Percentiles rank a stretch among this genome's conserved stretches.
Conservation (phyloP, 768 basidiomycete genomes). For the Naganishia kalamii region DNA sequence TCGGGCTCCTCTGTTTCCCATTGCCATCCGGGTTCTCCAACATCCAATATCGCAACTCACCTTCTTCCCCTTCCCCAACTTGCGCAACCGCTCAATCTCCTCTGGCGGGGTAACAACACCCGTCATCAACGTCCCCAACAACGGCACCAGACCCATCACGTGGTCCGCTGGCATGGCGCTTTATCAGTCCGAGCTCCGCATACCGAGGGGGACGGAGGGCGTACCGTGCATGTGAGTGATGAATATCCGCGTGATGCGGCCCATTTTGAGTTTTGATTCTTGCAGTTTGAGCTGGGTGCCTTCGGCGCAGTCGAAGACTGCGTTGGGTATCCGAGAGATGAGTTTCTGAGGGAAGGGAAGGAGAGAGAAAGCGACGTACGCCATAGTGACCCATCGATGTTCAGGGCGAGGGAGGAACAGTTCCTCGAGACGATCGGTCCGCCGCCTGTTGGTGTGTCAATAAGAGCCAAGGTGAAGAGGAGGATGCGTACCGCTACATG, state of each 20-base stretch:
- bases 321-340: background rate
- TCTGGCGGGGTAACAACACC: conserved; percentile 32
- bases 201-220: background rate
- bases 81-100: conserved; percentile 23
- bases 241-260: conserved; percentile 41
- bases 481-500: conserved; percentile 34
- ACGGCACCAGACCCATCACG: conserved; percentile 35
- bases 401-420: conserved; percentile 42
- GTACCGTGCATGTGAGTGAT: conserved; percentile 42
- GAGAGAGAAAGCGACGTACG: conserved; percentile 28
- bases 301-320: conserved; percentile 45
- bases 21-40: background rate
- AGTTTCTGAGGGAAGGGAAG: background rate
- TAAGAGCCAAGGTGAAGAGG: background rate
- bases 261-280: conserved; percentile 36
- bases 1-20: background rate
- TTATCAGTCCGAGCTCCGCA: background rate
- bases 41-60: background rate
- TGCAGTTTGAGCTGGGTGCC: conserved; percentile 37
- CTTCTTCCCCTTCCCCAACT: conserved; percentile 30
- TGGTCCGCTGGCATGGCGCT: conserved; percentile 40
- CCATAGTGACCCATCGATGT: conserved; percentile 42
- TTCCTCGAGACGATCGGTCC: conserved; percentile 42
- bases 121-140: conserved; percentile 39
- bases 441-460: conserved; percentile 30